Evolutionary conservation across 805 yeast genomes (phyloP).

Genomic region (Yarrowia yakushimensis): DNA sequence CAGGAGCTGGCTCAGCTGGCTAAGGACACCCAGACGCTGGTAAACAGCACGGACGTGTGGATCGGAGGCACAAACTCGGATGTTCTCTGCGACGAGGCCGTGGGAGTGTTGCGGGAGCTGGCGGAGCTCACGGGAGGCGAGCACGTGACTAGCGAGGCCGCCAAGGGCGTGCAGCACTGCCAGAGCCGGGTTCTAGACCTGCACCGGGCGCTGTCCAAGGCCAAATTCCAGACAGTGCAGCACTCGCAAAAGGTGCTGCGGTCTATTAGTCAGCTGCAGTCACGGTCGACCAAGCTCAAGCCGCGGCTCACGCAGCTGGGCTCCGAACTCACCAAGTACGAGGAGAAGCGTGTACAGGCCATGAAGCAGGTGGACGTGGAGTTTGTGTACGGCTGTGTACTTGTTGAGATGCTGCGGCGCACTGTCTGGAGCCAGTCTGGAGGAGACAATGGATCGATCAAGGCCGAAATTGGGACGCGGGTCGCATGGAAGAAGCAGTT

Average conservation of each 20-base stretch:
- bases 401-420: conserved; percentile 39
- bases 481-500: conserved; percentile 68
- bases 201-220: background rate
- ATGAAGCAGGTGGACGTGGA: conserved; percentile 40
- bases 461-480: background rate
- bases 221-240: conserved; percentile 3
- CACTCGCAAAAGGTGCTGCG: conserved; percentile 13
- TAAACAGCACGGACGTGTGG: conserved; percentile 2
- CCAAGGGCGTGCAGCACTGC: background rate
- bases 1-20: background rate
- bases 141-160: background rate
- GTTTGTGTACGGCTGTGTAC: conserved; percentile 39
- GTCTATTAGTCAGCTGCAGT: conserved; percentile 31
- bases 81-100: background rate
- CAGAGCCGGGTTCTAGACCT: background rate
- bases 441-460: conserved; percentile 42
- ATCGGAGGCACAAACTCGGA: background rate
- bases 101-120: background rate
- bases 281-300: conserved; percentile 32
- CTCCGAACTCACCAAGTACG: conserved; percentile 32
- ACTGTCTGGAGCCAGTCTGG: conserved; percentile 38
- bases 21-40: background rate
- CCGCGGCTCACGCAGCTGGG: conserved; percentile 33
- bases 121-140: background rate
- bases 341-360: conserved; percentile 35